Base-by-base conservation (phyloP, 192 early-diverging fungal genomes). In the Backusella luteola region DNA sequence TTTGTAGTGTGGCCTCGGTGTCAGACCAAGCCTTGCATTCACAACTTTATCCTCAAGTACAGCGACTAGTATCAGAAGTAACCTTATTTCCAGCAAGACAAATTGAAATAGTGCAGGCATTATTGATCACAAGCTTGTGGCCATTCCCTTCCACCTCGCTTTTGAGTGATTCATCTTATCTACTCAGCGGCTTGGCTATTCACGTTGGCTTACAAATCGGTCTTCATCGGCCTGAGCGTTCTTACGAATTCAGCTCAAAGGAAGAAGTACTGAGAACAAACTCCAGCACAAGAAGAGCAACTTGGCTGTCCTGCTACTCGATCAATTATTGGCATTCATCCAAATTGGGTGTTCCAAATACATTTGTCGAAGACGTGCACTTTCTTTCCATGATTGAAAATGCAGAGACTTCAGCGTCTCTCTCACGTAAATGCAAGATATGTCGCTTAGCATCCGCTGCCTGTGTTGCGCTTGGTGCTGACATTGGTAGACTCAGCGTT, bases 221-320 rank as follows among this genome's bases (percentile, higher is more conserved):
- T 4, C 56, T 74, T 9, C 73, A 74, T 74, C 59, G 59, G 9
- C 73, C 73, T 38, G 73, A 74, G 5, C 63, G 17, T 67, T 26
- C 73, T 8, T 74, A 53, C 23, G 56, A 74, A 29, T 74, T 74
- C 73, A 74, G 73, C 39, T 74, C 73, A 52, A 74, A 34, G 36
- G 21, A 26, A 15, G 73, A 74, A 29, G 73, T 74, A 23, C 36
- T 74, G 11, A 63, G 26, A 63, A 63, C n/a, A 63, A 26, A 63
- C 8, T 4, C 56, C 23, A 29, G 4, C 12, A 63, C 23, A 4
- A 63, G 56, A 14, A 63, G 56, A 63, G 23, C 56, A 63, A 63
- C 56, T 12, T 63, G 56, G 56, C 0, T 63, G 29, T 63, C 23
- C 12, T 63, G 56, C 3, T 63, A 29, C 11, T 15, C 11, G 8